Evolutionary conservation across 2,329 filamentous ascomycete genomes (phyloP).

Genomic region (Diaporthe capsici): DNA sequence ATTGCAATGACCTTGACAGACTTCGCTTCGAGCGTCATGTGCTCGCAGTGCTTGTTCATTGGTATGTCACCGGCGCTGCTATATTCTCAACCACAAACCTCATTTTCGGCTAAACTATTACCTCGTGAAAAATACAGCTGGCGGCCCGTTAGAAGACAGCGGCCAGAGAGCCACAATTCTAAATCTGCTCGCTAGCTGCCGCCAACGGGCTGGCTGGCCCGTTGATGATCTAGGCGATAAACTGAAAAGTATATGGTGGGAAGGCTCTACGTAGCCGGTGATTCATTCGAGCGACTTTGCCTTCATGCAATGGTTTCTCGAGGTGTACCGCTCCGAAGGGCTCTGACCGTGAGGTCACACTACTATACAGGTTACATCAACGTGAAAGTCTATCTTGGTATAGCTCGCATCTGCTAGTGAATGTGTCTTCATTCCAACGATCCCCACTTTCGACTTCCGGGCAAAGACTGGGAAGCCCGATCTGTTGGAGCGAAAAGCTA

Average conservation of each 20-base stretch:
- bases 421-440: conserved; percentile 2
- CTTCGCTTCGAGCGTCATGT: neutral
- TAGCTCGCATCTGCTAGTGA: neutral
- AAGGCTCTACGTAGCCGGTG: neutral
- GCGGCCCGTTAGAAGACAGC: neutral
- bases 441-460: neutral
- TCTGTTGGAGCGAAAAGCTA: conserved; percentile 52
- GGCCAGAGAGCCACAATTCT: neutral
- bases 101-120: neutral
- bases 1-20: neutral
- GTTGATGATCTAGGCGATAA: neutral
- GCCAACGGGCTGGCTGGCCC: neutral
- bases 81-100: neutral
- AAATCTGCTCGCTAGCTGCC: neutral
- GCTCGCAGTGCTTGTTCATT: neutral
- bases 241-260: neutral
- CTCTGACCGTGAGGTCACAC: neutral
- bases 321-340: no score
- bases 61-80: neutral
- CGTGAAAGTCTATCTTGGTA: neutral
- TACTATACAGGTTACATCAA: neutral
- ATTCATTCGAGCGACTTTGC: neutral
- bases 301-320: no score
- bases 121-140: neutral
- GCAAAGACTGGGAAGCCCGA: conserved; percentile 46